These are phyloP conservation scores for Solanum clarkiae DNA, from an alignment of 257 asterid genomes.

Conservation along the genomic window DNA sequence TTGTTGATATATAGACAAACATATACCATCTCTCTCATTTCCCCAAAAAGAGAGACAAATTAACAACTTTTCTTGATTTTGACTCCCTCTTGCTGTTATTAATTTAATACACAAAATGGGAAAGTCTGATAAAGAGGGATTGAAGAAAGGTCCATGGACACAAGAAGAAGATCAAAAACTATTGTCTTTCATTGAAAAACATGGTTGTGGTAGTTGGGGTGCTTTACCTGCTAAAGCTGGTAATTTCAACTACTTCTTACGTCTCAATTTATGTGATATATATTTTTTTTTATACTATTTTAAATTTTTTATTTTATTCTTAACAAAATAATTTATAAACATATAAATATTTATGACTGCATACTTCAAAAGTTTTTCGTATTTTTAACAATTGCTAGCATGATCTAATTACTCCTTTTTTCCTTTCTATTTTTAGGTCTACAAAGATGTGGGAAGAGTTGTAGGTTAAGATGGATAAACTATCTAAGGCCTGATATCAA, in stretches of 20 bases:
- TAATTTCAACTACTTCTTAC: background rate
- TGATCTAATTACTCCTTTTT: background rate
- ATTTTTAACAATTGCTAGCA: background rate
- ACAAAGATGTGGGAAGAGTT: slow-evolving; percentile 19
- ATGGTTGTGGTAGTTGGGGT: slow-evolving; percentile 18
- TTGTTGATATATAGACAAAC: background rate
- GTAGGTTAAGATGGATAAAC: slow-evolving; percentile 18
- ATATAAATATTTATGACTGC: background rate
- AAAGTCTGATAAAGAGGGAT: slow-evolving; percentile 9
- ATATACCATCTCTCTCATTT: background rate
- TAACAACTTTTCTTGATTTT: background rate
- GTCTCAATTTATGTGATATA: background rate
- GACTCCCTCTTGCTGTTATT: background rate
- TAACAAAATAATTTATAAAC: background rate
- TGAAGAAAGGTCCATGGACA: slow-evolving; percentile 26
- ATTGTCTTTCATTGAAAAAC: slow-evolving; percentile 4
- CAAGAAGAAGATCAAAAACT: slow-evolving; percentile 19
- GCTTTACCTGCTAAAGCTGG: slow-evolving; percentile 24
- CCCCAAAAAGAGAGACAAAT: background rate
- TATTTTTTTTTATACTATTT: background rate
- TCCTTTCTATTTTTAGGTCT: background rate
- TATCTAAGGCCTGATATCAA: slow-evolving; percentile 16
- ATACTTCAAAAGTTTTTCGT: background rate
- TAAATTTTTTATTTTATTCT: background rate
- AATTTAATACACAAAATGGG: background rate